Evolutionary conservation across 2,329 filamentous ascomycete species (phyloP).

Genomic region (Ophioceras dolichostomum): DNA sequence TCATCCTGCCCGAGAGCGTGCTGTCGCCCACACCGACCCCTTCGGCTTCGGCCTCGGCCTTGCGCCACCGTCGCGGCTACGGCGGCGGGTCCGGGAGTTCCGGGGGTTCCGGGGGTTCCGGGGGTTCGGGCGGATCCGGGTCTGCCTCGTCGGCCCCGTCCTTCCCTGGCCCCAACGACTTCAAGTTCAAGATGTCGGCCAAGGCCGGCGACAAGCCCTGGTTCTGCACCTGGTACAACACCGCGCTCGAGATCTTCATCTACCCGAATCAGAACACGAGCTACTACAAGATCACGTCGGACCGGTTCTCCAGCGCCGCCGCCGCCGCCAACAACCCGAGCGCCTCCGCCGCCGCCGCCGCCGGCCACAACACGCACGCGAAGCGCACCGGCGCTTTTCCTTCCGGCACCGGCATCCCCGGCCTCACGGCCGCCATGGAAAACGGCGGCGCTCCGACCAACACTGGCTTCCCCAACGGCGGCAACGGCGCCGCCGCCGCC

Average conservation of each 20-base stretch:
- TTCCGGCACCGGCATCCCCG: constrained; percentile 1
- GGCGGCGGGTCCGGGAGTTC: no score
- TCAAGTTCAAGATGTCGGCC: constrained; percentile 25
- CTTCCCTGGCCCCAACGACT: constrained; percentile 10
- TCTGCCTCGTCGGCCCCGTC: constrained; percentile 3
- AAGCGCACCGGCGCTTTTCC: neutral
- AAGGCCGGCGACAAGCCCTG: constrained; percentile 39
- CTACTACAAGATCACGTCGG: constrained; percentile 8
- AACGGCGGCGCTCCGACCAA: neutral
- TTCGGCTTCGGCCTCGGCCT: neutral
- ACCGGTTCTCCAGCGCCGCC: neutral
- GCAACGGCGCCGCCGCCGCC: neutral
- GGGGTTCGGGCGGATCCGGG: neutral
- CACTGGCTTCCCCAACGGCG: neutral
- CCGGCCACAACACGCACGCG: neutral
- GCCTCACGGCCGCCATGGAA: neutral
- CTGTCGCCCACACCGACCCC: constrained; percentile 13
- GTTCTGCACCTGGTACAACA: constrained; percentile 47
- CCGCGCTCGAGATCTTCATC: constrained; percentile 42
- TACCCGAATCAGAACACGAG: constrained; percentile 41
- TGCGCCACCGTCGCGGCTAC: neutral
- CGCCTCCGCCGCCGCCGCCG: constrained; percentile 2
- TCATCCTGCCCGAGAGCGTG: constrained; percentile 33
- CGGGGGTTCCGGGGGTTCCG: no score
- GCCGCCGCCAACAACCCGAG: neutral